Evolutionary conservation across 768 basidiomycete species (phyloP), one percentile per base, ranked within the genome.

Genomic region (Agrocybe pediades): DNA sequence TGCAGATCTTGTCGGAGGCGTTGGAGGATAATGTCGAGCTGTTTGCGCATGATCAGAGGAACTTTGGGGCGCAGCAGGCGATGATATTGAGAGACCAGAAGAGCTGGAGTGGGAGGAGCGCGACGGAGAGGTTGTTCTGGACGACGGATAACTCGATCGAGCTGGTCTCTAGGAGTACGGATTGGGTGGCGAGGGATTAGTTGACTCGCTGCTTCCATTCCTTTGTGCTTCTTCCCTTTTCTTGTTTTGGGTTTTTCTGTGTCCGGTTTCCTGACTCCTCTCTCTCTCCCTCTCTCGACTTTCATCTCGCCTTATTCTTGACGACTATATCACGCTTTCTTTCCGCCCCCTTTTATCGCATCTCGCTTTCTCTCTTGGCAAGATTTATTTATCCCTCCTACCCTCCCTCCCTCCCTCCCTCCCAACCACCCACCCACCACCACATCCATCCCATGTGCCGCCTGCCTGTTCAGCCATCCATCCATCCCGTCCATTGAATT

Each of bases 21-120:
- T 72, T 97, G 56, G 92, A 94, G 46, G 91, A 97, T 65, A 92
- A 95, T 62, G 85, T 91, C 8, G 93, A 94, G 53, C 64, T 91
- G 70, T 99, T 99, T 73, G 94, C 91, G 26, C 87, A 91, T 65
- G 93, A 95, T 69, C 90, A 95, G 65, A 81, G 95, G 51, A 97
- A 97, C 71, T 95, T 94, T 70, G 95, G 93, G 50, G 95, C 97
- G 52, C 97, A 99, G 68, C 97, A 97, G 86, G 93, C 93, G 58
- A 45, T 97, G 87, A 93, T 98, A 52, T 76, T 99, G 11, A 83
- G 96, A 21, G 92, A 95, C 65, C 97, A 99, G 68, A 94, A 93
- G 70, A 90, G 90, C 65, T 98, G 96, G 96, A 97, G 87, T 57
- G 85, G 86, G 21, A 79, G 94, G 46, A 95, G 92, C 60, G 86